Base-by-base conservation (phyloP, 2,329 filamentous ascomycete genomes). In the Colletotrichum lupini region DNA sequence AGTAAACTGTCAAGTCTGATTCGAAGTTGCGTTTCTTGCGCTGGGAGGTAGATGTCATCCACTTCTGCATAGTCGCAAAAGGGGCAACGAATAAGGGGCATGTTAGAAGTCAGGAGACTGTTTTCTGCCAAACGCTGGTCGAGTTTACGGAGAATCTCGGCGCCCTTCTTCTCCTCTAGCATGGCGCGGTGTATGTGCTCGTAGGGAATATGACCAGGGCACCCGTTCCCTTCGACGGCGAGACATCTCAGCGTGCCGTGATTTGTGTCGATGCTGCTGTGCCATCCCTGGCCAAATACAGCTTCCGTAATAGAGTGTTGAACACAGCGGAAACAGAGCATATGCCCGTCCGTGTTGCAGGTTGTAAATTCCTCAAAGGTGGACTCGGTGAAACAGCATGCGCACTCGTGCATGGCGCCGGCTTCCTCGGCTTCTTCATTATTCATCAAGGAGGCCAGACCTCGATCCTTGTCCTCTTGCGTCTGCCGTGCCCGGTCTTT, bases 11-110 rank as follows among this genome's bases (percentile, higher is more conserved):
- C 85, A 52, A 86, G 82, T 72, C 89, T 89, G 69, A 94, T 81
- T 57, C 85, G 89, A 80, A 92, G 89, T 28, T 84, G 83, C 28
- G 88, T 82, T 69, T 90, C 87, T 64, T 83, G 82, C 58, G 83
- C 83, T 12, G 91, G 91, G 26, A 92, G 85, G 79, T 94, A 94
- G 22, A 93, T 85, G 68, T 94, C 92, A 81, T 98, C 95, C 30
- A 95, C 88, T 85, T 98, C 97, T 37, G 95, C 95, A 79, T 98
- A 99, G 76, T 88, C 88, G 86, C 96, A 99, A 80, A 97, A 98
- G 0, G 95, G 95, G 78, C 97, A 98, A 52, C 92, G 92, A 60
- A 97, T 87, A 1, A 98, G 88, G 3, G 93, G 92, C 7, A 98
- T 83, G 26, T 91, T 89, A 28, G 93, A 94, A 68, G 93, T 92